phyloP scores from a whole-genome alignment of 2,329 filamentous ascomycete species.

The Colletotrichum paranaense region DNA sequence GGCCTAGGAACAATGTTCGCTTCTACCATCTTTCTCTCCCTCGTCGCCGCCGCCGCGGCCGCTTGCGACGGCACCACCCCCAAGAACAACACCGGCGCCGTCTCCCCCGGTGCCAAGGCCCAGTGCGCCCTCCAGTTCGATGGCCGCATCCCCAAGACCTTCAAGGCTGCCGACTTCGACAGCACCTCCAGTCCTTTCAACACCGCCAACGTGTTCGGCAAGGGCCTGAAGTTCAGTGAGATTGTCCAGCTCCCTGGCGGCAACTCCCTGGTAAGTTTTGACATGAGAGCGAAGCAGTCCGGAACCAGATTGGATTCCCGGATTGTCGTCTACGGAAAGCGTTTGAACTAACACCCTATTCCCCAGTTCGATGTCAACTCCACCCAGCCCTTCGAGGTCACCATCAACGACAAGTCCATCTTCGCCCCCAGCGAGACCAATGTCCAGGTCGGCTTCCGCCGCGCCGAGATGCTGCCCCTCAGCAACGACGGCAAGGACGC shows the following conservation, averaged over 20 bases:
- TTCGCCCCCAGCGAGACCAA: conserved; percentile 62
- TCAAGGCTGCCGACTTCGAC: conserved; percentile 54
- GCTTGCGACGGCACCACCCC: not conserved
- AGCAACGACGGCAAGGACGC: conserved; percentile 62
- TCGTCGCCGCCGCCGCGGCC: conserved; percentile 26
- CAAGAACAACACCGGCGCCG: conserved; percentile 29
- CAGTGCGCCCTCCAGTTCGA: conserved; percentile 57
- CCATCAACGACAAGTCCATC: conserved; percentile 68
- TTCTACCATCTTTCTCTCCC: conserved; percentile 31
- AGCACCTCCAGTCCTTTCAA: conserved; percentile 59
- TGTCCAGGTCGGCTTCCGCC: conserved; percentile 69
- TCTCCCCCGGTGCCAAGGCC: conserved; percentile 28
- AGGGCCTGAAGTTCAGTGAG: conserved; percentile 61
- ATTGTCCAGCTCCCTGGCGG: conserved; percentile 60
- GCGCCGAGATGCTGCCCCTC: conserved; percentile 65
- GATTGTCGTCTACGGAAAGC: not conserved
- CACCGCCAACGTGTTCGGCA: conserved; percentile 63
- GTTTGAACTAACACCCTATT: not conserved
- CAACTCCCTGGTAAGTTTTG: conserved; percentile 50
- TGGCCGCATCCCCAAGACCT: conserved; percentile 54
- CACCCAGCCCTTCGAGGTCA: conserved; percentile 61
- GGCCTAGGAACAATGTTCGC: conserved; percentile 34
- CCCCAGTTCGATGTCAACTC: conserved; percentile 55
- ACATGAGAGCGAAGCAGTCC: conserved; percentile 10
- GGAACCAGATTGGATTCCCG: not conserved